phyloP scores from a whole-genome alignment of 2,329 filamentous ascomycete genomes.

The Ophiostoma quercus region DNA sequence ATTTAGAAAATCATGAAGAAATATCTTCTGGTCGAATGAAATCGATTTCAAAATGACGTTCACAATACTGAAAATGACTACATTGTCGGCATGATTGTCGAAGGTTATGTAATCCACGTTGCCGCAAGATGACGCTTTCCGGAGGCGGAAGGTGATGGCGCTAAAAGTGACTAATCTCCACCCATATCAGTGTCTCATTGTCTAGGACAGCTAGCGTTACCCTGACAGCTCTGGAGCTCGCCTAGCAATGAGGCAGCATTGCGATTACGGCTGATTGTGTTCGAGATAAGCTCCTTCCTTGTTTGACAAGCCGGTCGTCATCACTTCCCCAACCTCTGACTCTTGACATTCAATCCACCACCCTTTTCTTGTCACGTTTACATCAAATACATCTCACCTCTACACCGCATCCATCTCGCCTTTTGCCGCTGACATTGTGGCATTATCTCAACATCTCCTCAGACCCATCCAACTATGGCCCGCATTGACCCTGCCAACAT shows the following conservation, averaged over 20 bases:
- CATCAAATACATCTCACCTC: not conserved
- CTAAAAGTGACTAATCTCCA: not conserved
- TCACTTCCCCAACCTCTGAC: not conserved
- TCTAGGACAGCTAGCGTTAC: conserved; percentile 6
- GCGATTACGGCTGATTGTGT: conserved; percentile 9
- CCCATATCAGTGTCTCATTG: not conserved
- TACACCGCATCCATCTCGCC: not conserved
- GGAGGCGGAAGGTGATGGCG: not conserved
- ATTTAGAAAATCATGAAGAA: too few relatives aligned
- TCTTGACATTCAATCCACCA: not conserved
- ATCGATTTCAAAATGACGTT: too few relatives aligned
- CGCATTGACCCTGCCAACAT: conserved; percentile 7
- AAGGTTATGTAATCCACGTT: not conserved
- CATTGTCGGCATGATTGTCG: too few relatives aligned
- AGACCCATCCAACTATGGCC: conserved; percentile 1
- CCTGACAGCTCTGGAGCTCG: conserved; percentile 5
- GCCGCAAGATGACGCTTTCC: not conserved
- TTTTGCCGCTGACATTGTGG: not conserved
- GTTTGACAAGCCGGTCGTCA: not conserved
- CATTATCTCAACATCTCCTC: not conserved
- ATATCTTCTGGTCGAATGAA: too few relatives aligned
- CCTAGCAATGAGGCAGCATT: conserved; percentile 10
- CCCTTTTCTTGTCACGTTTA: not conserved
- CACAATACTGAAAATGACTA: too few relatives aligned
- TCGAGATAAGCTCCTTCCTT: conserved; percentile 13